Percentiles rank a stretch among this genome's conserved stretches.
Conservation (phyloP, 805 yeast genomes). For the Tetrapisispora fleetii region DNA sequence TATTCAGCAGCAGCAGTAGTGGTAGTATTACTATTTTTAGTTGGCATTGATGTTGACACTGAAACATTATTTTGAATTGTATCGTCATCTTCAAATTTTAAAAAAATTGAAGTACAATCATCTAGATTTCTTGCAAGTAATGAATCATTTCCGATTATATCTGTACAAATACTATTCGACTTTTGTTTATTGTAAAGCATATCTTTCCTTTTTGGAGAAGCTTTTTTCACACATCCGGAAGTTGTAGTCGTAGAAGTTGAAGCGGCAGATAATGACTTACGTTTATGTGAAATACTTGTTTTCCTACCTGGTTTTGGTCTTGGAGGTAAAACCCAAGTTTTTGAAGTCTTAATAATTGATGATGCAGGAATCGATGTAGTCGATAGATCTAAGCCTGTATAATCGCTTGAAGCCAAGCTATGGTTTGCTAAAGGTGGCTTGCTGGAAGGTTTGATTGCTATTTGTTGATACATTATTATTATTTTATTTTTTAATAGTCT, state of each 20-base stretch:
- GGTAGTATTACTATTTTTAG: not conserved
- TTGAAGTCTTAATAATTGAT: conserved; percentile 42
- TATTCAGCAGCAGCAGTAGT: not conserved
- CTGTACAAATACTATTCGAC: not conserved
- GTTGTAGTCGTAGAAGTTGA: conserved; percentile 1
- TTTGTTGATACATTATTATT: conserved; percentile 7
- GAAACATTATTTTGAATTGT: not conserved
- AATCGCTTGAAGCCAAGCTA: not conserved
- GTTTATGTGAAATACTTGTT: conserved; percentile 5
- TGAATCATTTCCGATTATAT: not conserved
- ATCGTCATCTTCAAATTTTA: conserved; percentile 21
- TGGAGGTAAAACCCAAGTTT: conserved; percentile 79
- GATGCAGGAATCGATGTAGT: not conserved
- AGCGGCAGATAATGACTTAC: conserved; percentile 1
- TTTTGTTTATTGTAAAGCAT: not conserved
- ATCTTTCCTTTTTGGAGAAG: not conserved
- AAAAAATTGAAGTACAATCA: conserved; percentile 7
- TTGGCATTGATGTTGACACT: not conserved
- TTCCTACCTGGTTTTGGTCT: conserved; percentile 68
- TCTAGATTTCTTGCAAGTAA: not conserved
- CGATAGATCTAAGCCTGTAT: not conserved
- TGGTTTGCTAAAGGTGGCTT: not conserved
- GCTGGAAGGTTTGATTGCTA: conserved; percentile 14
- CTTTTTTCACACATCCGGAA: not conserved
- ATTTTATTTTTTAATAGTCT: not conserved